Evolutionary conservation across 2,329 filamentous ascomycete genomes (phyloP), one percentile per base, ranked within the genome.

Genomic region (Sordariomycetes sp.): DNA sequence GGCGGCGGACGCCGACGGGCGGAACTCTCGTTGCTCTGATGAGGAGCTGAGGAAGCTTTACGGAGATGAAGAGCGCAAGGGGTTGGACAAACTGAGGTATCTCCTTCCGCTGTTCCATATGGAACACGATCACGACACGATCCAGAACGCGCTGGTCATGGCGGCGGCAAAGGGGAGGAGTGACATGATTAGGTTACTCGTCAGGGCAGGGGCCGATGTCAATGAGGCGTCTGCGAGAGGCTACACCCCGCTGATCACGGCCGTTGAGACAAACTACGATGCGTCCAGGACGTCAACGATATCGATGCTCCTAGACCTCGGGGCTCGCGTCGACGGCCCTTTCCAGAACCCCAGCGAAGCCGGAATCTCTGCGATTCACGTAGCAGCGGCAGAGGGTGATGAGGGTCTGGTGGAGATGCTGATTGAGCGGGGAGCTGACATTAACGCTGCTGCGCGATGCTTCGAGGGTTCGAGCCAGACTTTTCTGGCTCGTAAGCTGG

Each of bases 281-380:
- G 37, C 10, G 16, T 28, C 8, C n/a, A 16, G 22, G 14, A 12
- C 18, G 12, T 14, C 11, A 1, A 65, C 70, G 3, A 54, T 72
- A 14, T 60, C 62, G 12, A 61, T 70, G 59, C 67, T 74, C 4
- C 59, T 74, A 2, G 64, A 70, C 2, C 65, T 65, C 3, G 67
- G 68, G 2, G 72, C 72, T 0, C 59, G 71, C 53, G 60, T 68
- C 11, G 71, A 75, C 53, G 66, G 67, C 7, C 43, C 43, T 3
- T 25, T 7, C 3, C 10, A 46, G 2, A 2, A 24, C 14, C 16
- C 35, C n/a, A 43, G n/a, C n/a, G 12, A 24, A 0, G 60, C 64
- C 1, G 63, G 70, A 2, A 71, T 72, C 8, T 74, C 68, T 65
- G 67, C 73, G 5, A 59, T 75, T 0, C 72, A 75, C 57, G 66